Percentiles rank a stretch among this genome's conserved stretches.
These are phyloP conservation scores for Naegleria gruberi DNA, from an alignment of 208 protist species.

Conservation along the genomic window DNA sequence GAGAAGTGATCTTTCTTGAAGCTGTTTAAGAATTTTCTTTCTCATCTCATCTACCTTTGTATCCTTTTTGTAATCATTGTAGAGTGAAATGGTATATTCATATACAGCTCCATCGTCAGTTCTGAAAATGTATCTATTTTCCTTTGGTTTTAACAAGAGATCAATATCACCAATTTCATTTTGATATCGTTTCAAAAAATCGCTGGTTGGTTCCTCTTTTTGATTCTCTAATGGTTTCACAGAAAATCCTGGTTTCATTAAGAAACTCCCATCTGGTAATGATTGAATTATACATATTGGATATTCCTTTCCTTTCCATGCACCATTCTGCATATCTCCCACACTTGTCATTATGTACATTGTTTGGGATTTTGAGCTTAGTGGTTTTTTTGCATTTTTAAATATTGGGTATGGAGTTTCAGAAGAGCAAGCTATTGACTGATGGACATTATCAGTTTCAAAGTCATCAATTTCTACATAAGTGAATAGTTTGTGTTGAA, in stretches of 20 bases:
- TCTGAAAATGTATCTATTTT: conserved; percentile 11
- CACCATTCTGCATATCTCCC: background rate
- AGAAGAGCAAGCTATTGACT: background rate
- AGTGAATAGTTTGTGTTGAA: background rate
- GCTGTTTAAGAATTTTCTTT: background rate
- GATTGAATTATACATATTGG: background rate
- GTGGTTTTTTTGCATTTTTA: background rate
- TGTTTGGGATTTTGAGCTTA: background rate
- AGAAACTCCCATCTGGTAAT: background rate
- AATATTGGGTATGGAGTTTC: background rate
- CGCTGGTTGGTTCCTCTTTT: background rate
- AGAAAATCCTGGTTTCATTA: conserved; percentile 16
- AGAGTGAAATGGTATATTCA: background rate
- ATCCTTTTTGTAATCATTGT: background rate
- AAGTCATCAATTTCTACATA: background rate
- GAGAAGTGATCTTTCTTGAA: background rate
- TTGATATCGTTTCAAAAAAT: background rate
- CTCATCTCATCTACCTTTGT: background rate
- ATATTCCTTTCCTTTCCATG: conserved; percentile 11
- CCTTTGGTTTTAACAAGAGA: background rate
- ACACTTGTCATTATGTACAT: conserved; percentile 5
- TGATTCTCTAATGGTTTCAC: background rate
- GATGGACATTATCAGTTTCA: background rate
- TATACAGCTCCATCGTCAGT: background rate
- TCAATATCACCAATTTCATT: background rate